These are phyloP conservation scores for Boletus vinaceobasis DNA, from an alignment of 768 basidiomycete genomes.

Conservation along the genomic window DNA sequence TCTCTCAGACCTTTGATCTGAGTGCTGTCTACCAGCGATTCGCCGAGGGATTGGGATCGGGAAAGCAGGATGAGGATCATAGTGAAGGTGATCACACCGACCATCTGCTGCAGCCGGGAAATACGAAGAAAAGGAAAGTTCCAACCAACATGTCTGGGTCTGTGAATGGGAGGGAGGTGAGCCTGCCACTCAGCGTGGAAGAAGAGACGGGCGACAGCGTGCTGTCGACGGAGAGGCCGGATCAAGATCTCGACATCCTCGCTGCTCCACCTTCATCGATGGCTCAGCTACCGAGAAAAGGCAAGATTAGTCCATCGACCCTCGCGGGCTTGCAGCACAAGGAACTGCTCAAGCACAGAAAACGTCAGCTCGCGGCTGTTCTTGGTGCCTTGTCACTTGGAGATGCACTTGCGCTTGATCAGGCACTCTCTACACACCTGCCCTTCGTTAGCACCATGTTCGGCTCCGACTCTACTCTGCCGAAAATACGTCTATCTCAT, in stretches of 20 bases:
- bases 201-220: constrained; percentile 37
- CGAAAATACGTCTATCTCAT: constrained; percentile 52
- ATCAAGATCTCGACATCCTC: constrained; percentile 24
- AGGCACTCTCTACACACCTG: constrained; percentile 57
- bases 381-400: constrained; percentile 64
- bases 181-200: constrained; percentile 41
- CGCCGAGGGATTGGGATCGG: constrained; percentile 23
- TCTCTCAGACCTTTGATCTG: constrained; percentile 27
- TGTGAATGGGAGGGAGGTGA: constrained; percentile 40
- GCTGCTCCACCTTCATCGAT: constrained; percentile 18
- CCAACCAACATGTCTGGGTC: constrained; percentile 55
- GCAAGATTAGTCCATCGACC: constrained; percentile 57
- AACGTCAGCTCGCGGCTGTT: constrained; percentile 67
- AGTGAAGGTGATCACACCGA: constrained; percentile 64
- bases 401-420: constrained; percentile 73
- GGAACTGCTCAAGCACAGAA: constrained; percentile 64
- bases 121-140: constrained; percentile 87
- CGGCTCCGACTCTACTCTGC: constrained; percentile 26
- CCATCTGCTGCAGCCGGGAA: constrained; percentile 71
- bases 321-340: constrained; percentile 73
- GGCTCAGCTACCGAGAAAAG: constrained; percentile 28
- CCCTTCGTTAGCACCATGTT: constrained; percentile 36
- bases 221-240: constrained; percentile 24
- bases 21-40: constrained; percentile 26
- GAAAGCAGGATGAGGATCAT: constrained; percentile 48